Conservation (phyloP, 352 stramenopile genomes). For the Phytophthora crassamura region DNA sequence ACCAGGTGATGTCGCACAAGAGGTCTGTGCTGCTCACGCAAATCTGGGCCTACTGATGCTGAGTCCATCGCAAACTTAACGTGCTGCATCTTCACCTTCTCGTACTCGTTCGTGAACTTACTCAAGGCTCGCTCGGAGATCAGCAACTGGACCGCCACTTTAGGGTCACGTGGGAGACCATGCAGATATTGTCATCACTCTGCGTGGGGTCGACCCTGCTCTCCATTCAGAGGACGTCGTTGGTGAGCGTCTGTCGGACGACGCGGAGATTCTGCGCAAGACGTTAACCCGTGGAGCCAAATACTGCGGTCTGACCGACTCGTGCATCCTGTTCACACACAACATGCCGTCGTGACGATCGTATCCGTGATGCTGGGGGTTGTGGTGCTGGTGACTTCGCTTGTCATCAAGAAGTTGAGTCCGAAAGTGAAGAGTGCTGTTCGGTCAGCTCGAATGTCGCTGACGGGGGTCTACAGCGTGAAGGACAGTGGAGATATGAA, state of each 20-base stretch:
- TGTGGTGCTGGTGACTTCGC: slow-evolving; percentile 1
- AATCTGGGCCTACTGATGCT: slow-evolving; percentile 36
- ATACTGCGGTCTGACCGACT: slow-evolving; percentile 28
- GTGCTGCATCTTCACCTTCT: slow-evolving; percentile 32
- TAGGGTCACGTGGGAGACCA: slow-evolving; percentile 25
- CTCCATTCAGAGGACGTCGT: slow-evolving; percentile 3
- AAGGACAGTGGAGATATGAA: not conserved
- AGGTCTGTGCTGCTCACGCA: slow-evolving; percentile 35
- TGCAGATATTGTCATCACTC: slow-evolving; percentile 21
- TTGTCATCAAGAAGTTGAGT: slow-evolving; percentile 4
- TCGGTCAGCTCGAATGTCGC: not conserved
- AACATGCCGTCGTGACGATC: slow-evolving; percentile 14
- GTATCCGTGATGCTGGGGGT: slow-evolving; percentile 7
- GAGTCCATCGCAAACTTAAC: slow-evolving; percentile 29
- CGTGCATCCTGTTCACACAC: slow-evolving; percentile 28
- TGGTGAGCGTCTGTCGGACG: slow-evolving; percentile 4
- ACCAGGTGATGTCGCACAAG: slow-evolving; percentile 37
- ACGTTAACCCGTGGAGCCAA: slow-evolving; percentile 12
- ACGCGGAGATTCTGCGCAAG: slow-evolving; percentile 29
- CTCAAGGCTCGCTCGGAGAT: slow-evolving; percentile 18
- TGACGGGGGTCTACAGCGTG: not conserved
- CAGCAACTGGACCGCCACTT: slow-evolving; percentile 29
- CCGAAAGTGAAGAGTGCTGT: slow-evolving; percentile 2
- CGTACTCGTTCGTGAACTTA: slow-evolving; percentile 25
- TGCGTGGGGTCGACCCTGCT: slow-evolving; percentile 8